A percentile compares a stretch with the other conserved stretches of the same genome.
Conservation (phyloP, 2,329 filamentous ascomycete species). For the Epichloe sibirici region DNA sequence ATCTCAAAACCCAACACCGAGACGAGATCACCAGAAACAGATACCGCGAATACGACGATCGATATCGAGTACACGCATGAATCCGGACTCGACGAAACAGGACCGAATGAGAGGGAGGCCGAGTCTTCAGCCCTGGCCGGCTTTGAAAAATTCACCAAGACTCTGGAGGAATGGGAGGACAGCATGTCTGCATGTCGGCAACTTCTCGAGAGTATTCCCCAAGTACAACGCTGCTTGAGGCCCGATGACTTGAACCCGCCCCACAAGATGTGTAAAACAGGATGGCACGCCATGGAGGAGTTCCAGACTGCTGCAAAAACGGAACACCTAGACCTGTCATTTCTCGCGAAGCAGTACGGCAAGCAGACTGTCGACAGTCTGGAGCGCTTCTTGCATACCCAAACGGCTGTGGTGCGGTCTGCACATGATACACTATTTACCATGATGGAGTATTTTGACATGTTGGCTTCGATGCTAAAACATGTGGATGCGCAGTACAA, state of each 20-base stretch:
- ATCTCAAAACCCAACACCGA: background rate
- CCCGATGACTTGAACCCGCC: background rate
- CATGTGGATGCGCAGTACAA: background rate
- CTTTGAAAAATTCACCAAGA: background rate
- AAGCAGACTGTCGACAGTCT: background rate
- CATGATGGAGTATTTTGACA: background rate
- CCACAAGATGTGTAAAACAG: background rate
- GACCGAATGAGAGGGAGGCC: background rate
- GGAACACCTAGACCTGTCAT: background rate
- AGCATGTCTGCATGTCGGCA: background rate
- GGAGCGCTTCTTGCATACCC: background rate
- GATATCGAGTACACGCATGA: background rate
- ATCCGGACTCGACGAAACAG: background rate
- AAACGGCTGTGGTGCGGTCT: background rate
- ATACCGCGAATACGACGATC: background rate
- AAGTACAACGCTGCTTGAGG: background rate
- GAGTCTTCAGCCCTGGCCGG: background rate
- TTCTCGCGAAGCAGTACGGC: background rate
- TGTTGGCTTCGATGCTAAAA: background rate
- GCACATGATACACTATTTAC: background rate
- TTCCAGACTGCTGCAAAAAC: background rate
- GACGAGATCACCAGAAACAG: background rate
- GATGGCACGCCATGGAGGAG: background rate
- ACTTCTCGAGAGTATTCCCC: background rate
- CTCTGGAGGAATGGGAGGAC: background rate